Conservation (phyloP, 352 stramenopile species). For the Phytophthora megakarya region DNA sequence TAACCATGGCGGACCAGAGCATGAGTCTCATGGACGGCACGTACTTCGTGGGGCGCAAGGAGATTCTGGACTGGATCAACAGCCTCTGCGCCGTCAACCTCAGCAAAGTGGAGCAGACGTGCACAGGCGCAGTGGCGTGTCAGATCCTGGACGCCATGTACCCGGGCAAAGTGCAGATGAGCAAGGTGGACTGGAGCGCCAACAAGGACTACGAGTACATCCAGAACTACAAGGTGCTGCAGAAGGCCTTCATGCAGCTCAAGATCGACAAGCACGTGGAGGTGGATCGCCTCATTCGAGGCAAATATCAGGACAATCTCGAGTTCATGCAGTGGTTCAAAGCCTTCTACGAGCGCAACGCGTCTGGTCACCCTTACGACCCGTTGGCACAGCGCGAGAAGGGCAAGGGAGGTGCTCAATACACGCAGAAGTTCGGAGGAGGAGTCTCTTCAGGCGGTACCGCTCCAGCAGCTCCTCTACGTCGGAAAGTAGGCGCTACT, state of each 20-base stretch:
- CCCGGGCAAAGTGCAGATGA: slow-evolving; percentile 95
- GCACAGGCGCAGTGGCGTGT: slow-evolving; percentile 95
- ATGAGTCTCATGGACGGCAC: slow-evolving; percentile 97
- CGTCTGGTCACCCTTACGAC: slow-evolving; percentile 93
- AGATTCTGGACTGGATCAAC: slow-evolving; percentile 99
- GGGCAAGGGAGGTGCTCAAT: slow-evolving; percentile 93
- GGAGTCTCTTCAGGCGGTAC: slow-evolving; percentile 3
- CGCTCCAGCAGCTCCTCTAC: slow-evolving; percentile 34
- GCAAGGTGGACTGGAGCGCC: slow-evolving; percentile 97
- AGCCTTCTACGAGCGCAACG: slow-evolving; percentile 92
- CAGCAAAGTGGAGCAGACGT: slow-evolving; percentile 97
- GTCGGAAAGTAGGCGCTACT: slow-evolving; percentile 46
- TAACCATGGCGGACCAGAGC: slow-evolving; percentile 81
- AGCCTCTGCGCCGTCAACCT: slow-evolving; percentile 93
- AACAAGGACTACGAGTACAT: slow-evolving; percentile 99
- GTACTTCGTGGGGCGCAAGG: slow-evolving; percentile 96
- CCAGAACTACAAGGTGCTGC: slow-evolving; percentile 99
- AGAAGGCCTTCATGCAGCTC: slow-evolving; percentile 96
- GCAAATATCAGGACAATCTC: slow-evolving; percentile 99
- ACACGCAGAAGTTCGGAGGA: slow-evolving; percentile 71
- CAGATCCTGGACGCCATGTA: slow-evolving; percentile 97
- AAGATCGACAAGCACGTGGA: slow-evolving; percentile 97
- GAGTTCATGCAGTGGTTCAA: slow-evolving; percentile 99
- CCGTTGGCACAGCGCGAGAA: slow-evolving; percentile 89
- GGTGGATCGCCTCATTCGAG: slow-evolving; percentile 97